phyloP scores from a whole-genome alignment of 2,329 filamentous ascomycete genomes.

The Neofusicoccum laricinum region DNA sequence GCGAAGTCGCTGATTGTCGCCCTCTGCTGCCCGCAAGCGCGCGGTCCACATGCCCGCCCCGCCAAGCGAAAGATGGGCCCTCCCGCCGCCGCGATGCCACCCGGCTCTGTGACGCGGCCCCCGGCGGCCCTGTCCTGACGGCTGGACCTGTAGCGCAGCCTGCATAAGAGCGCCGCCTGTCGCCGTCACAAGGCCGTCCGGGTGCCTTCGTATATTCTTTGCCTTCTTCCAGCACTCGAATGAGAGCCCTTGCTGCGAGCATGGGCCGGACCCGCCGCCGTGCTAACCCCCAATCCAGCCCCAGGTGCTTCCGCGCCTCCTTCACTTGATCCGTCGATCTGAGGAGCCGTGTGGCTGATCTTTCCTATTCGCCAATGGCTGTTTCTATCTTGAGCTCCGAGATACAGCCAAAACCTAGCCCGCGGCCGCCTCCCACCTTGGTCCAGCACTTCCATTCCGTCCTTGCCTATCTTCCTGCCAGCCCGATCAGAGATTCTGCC shows the following conservation, averaged over 20 bases:
- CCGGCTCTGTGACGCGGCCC: background rate
- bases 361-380: background rate
- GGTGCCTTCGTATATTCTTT: slow-evolving; percentile 6
- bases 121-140: background rate
- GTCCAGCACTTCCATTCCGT: background rate
- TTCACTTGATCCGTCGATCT: slow-evolving; percentile 5
- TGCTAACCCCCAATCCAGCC: background rate
- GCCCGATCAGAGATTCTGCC: background rate
- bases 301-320: background rate
- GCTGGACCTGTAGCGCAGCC: background rate
- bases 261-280: background rate
- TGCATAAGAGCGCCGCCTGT: background rate
- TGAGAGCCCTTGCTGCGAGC: background rate
- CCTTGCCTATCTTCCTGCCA: background rate
- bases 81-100: background rate
- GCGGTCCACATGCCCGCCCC: background rate
- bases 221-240: background rate
- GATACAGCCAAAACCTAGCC: background rate
- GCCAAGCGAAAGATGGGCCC: background rate
- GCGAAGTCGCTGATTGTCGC: background rate
- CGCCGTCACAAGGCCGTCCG: slow-evolving; percentile 7
- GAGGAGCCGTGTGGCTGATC: background rate
- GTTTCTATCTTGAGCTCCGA: background rate
- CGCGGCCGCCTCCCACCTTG: background rate
- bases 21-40: background rate